Evolutionary conservation across 257 asterid species (phyloP).

Genomic region (Penstemon newberryi): DNA sequence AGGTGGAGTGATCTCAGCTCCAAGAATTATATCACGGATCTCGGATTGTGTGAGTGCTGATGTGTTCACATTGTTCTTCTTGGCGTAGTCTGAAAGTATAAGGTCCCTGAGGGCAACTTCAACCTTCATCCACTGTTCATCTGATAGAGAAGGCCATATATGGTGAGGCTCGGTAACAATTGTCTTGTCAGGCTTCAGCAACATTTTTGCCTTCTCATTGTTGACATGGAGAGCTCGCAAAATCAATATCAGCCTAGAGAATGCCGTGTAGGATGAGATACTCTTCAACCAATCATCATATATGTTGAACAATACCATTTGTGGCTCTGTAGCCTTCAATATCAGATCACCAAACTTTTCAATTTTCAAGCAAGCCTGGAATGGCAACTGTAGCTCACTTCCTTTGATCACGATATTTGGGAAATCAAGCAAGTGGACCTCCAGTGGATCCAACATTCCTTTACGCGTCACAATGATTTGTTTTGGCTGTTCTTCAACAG

Average conservation of each 20-base stretch:
- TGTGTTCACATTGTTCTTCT: slow-evolving; percentile 97
- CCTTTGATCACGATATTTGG: slow-evolving; percentile 95
- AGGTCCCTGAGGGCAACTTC: slow-evolving; percentile 97
- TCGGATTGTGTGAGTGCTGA: slow-evolving; percentile 96
- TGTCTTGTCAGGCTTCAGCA: slow-evolving; percentile 97
- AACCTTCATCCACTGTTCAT: slow-evolving; percentile 99
- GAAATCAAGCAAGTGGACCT: slow-evolving; percentile 95
- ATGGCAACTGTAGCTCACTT: slow-evolving; percentile 96
- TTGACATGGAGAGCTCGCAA: slow-evolving; percentile 92
- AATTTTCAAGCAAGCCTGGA: slow-evolving; percentile 97
- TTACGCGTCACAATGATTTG: slow-evolving; percentile 97
- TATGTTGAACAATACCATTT: slow-evolving; percentile 93
- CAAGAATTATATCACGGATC: slow-evolving; percentile 97
- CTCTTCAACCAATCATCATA: slow-evolving; percentile 99
- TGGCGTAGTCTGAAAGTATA: slow-evolving; percentile 95
- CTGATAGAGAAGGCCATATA: slow-evolving; percentile 94
- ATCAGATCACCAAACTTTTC: slow-evolving; percentile 98
- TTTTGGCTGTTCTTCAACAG: slow-evolving; percentile 96
- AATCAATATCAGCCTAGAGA: slow-evolving; percentile 91
- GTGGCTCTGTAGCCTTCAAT: slow-evolving; percentile 92
- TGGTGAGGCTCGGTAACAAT: slow-evolving; percentile 92
- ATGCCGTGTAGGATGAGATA: slow-evolving; percentile 93
- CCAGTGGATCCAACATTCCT: slow-evolving; percentile 51
- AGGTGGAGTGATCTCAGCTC: slow-evolving; percentile 99
- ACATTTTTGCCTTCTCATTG: slow-evolving; percentile 97